Evolutionary conservation across 305 asterid species (phyloP), one percentile per base, ranked within the genome.

Genomic region (Striga hermonthica): DNA sequence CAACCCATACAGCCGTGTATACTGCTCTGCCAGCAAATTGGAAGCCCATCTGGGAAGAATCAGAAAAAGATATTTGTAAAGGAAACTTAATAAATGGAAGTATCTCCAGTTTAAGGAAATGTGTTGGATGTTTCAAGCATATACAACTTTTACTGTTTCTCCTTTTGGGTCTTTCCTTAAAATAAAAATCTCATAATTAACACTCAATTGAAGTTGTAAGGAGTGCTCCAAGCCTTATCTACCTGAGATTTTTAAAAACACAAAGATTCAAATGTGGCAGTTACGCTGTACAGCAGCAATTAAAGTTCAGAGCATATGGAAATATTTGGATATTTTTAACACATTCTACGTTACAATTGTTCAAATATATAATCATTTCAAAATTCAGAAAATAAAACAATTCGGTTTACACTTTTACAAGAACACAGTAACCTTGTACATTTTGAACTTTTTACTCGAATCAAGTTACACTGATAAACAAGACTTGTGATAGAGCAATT

Each of bases 1-100:
- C 97, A 67, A 93, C 90, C 97, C 97, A 93, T 45, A 90, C 95
- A 61, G 99, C 99, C 64, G 95, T 79, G 77, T 80, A 84, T 61
- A 90, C 72, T 58, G 96, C 90, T 83, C 82, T 86, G 38, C 95
- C 87, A 22, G 95, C 95, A 82, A 90, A 90, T 50, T 84, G 94
- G 82, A 93, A 90, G 49, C 99, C 97, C 96, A 93, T 85, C 98
- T 92, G 87, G 73, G 54, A 60, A 75, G 70, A 60, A 68, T 64
- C 36, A 77, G 71, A 60, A 64, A 65, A 41, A 71, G 35, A 48
- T 50, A 7, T 15, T 1, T 50, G 57, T 50, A 48, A 60, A 31
- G 14, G 9, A 12, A 65, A 70, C 22, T 36, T 34, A 39, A 13
- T 7, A 14, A 66, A 43, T 62, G 52, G 22, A 56, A 58, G 62